Base-by-base conservation (phyloP, 495 filamentous ascomycete species). In the Corynascus novoguineensis region DNA sequence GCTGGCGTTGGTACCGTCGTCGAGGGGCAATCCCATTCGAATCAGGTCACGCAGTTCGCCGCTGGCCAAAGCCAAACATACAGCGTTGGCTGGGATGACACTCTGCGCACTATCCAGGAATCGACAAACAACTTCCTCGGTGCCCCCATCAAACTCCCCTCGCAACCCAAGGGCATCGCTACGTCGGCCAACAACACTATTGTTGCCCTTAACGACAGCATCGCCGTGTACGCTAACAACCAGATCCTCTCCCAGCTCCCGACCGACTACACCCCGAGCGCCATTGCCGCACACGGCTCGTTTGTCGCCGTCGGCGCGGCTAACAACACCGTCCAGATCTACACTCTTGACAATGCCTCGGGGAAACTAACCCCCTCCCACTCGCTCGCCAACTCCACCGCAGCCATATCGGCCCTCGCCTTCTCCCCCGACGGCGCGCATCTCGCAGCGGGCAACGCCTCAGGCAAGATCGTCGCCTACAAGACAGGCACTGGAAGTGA, bases 1-100 rank as follows among this genome's bases (percentile, higher is more conserved):
- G 78, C 83, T 2, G 93, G 95, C 2, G 65, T 72, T 21, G 88
- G 83, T 19, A 76, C 78, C 42, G 76, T 77, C 27, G 77, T 95
- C 46, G 87, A 92, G 40, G 93, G 93, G 19, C 83, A 89, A 24
- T 69, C 77, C 14, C 93, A 96, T 69, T 83, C 83, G 6, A 90
- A 90, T 65, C 92, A 89, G 66, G 83, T 97, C 53, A 81, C 87
- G 9, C 88, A 86, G 24, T 83, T 98, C 50, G 71, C 87, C 3
- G 72, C 85, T 0, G 72, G 76, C 51, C 62, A 69, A 5, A 78
- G 83, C 28, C 75, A 83, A 56, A 81, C 90, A 28, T 90, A 89
- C 73, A 93, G 88, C 71, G 87, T 92, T 15, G 91, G 83, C 63
- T 97, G 93, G 93, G 93, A 98, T 70, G 93, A 98, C 69, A 92